Base-by-base conservation (phyloP, 306 rosid species). In the Prinsepia uniflora region DNA sequence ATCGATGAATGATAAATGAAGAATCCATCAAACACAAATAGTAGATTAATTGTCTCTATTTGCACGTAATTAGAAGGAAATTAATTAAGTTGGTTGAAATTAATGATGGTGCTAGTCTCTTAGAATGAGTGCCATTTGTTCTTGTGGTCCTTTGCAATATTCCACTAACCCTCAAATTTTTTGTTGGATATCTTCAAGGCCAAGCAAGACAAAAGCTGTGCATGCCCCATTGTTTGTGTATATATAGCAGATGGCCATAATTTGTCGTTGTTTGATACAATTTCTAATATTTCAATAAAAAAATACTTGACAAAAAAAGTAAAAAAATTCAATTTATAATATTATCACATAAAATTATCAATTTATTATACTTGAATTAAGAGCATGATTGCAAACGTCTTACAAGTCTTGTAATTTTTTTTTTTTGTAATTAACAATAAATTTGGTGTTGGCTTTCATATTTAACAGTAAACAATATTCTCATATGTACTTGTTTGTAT, bases 191-290 rank as follows among this genome's bases (percentile, higher is more conserved):
- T 68, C 76, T 81, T 76, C 70, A n/a, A 42, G 53, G 52, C 6
- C 59, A 76, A 76, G 81, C 75, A 67, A 72, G 55, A 63, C 48
- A 54, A 72, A 72, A 81, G 67, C 63, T 67, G 44, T 63, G 47
- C 30, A 24, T 24, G 30, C 30, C 30, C n/a, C n/a, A 55, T 66
- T 42, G 30, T 60, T 54, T 22, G 48, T 30, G 3, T 30, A 30
- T 30, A 30, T 30, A 24, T 24, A 24, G 2, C 30, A 24, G 30
- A 24, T 24, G 30, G 30, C 30, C 30, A 24, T 0, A 24, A 24
- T 30, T 30, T 30, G 36, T 30, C 36, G 36, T 30, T 30, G 36
- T 30, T 30, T 2, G 36, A 30, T 30, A 30, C 30, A 24, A 24
- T 24, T 24, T 24, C 30, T 24, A 24, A 24, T 24, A 24, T 24